Percentiles rank a stretch among this genome's conserved stretches.
phyloP scores from a whole-genome alignment of 148 eudicot genomes.

The Cornus florida region DNA sequence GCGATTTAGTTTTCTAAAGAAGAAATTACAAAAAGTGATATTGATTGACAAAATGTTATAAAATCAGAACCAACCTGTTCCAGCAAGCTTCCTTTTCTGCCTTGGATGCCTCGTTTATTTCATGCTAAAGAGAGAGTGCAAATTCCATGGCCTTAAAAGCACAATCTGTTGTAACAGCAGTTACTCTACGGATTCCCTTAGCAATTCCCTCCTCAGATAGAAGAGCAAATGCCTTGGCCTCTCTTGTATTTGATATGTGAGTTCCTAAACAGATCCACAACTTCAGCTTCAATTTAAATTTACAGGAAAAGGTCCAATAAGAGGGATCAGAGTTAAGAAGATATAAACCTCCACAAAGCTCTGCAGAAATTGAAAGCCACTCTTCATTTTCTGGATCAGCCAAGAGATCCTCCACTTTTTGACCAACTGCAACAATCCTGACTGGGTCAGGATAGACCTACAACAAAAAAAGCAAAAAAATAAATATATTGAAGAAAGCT shows the following conservation, averaged over 20 bases:
- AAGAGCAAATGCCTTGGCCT: slow-evolving; percentile 89
- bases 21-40: background rate
- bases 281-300: background rate
- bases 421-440: slow-evolving; percentile 85
- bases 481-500: background rate
- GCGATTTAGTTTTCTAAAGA: background rate
- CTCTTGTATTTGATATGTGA: slow-evolving; percentile 86
- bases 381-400: slow-evolving; percentile 74
- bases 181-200: slow-evolving; percentile 94
- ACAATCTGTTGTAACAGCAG: slow-evolving; percentile 77
- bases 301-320: background rate
- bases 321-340: slow-evolving; percentile 8
- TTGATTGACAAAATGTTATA: background rate
- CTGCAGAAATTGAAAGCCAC: slow-evolving; percentile 79
- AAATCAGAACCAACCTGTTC: slow-evolving; percentile 56
- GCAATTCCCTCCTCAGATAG: slow-evolving; percentile 95
- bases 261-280: slow-evolving; percentile 55
- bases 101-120: slow-evolving; percentile 68
- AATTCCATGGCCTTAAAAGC: slow-evolving; percentile 62
- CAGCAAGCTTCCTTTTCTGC: slow-evolving; percentile 56
- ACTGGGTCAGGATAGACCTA: slow-evolving; percentile 99
- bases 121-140: slow-evolving; percentile 70
- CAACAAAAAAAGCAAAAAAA: slow-evolving; percentile 9
- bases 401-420: slow-evolving; percentile 77
- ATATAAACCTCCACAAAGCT: slow-evolving; percentile 89